Evolutionary conservation across 169 alveolate species (phyloP), one percentile per base, ranked within the genome.

Genomic region (Plasmodium gonderi): DNA sequence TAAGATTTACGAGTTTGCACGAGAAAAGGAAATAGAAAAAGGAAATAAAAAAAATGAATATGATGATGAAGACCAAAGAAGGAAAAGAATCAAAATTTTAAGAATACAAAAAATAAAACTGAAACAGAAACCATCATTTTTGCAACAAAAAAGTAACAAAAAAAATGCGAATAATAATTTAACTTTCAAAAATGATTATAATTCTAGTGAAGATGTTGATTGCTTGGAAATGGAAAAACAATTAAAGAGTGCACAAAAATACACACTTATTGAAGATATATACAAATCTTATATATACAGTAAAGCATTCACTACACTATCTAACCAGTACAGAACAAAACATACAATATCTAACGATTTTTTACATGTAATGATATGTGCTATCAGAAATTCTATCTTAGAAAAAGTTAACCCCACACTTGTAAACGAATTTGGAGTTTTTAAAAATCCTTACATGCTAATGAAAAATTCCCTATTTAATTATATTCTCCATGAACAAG

Each of bases 381-480:
- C 89, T 1, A 36, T 87, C 5, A 72, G 79, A 44, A n/a, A 78
- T 17, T 23, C 64, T n/a, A 74, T 87, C 79, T 64, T 87, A 31
- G 89, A 87, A 42, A 87, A 78, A 60, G 31, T 87, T 0, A 75
- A 60, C 64, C 93, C 93, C 0, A 60, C 93, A 11, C 67, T 87
- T 26, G 79, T 87, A 78, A 87, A 87, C 26, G 93, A 87, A 36
- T 87, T 87, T 74, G 78, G 72, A 26, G 51, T 49, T 12, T 75
- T 74, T 78, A 87, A 8, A 20, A 87, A 87, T 51, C 93, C 93
- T 0, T 87, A 75, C 44, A 87, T 87, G 93, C 87, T 87, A 0
- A 49, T 87, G 38, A 87, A 87, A 72, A 76, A 72, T 87, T 42
- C 93, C 12, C 38, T 87, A 8, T 31, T 38, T 38, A 87, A 87